These are phyloP conservation scores for Angophora floribunda DNA, from an alignment of 345 rosid species.

Conservation along the genomic window DNA sequence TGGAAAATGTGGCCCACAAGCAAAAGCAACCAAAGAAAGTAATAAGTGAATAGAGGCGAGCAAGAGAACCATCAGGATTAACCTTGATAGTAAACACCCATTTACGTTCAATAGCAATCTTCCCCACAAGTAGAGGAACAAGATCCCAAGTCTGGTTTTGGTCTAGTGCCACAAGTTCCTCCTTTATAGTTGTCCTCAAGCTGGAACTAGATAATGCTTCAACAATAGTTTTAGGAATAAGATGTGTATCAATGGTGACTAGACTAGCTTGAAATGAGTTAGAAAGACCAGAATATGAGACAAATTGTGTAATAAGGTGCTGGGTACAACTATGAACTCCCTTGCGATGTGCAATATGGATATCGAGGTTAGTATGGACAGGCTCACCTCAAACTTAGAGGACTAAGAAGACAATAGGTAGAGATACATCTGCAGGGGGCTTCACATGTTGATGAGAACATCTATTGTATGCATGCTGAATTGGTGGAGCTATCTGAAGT, in stretches of 20 bases:
- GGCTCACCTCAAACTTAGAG: background rate
- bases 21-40: fast-evolving
- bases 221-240: fast-evolving
- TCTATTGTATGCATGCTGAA: background rate
- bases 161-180: background rate
- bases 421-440: background rate
- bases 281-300: background rate
- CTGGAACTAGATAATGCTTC: background rate
- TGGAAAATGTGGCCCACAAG: background rate
- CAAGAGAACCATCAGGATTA: background rate
- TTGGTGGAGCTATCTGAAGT: background rate
- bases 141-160: background rate
- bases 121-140: background rate
- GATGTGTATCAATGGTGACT: background rate
- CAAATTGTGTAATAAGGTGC: background rate
- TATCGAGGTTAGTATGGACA: background rate
- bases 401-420: background rate
- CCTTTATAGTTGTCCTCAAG: background rate
- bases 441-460: background rate
- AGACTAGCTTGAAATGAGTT: background rate
- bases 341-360: background rate
- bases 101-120: background rate
- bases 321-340: background rate
- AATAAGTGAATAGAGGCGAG: fast-evolving
- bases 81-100: background rate